Evolutionary conservation across 805 yeast species (phyloP).

Genomic region (Maudiozyma barnettii): DNA sequence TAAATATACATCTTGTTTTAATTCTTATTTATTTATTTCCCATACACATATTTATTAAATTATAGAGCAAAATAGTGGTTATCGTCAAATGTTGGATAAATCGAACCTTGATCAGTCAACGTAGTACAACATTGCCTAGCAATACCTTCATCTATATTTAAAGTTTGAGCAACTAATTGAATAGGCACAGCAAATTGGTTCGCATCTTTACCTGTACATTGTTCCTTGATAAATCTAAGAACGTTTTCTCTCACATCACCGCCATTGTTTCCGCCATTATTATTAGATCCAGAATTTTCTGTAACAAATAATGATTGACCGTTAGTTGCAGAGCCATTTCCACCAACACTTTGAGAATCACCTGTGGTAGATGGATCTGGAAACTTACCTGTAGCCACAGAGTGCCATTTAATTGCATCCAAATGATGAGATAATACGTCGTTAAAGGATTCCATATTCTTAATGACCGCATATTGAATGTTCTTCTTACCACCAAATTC

Average conservation of each 20-base stretch:
- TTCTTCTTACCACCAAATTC: slow-evolving; percentile 57
- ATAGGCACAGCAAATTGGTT: slow-evolving; percentile 61
- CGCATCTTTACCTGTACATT: slow-evolving; percentile 41
- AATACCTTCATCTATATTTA: slow-evolving; percentile 41
- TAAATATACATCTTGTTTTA: no score
- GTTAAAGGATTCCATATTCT: slow-evolving; percentile 51
- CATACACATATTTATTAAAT: neutral
- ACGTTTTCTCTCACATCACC: slow-evolving; percentile 35
- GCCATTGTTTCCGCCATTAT: slow-evolving; percentile 22
- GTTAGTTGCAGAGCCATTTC: neutral
- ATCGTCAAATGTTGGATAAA: slow-evolving; percentile 64
- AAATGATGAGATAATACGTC: slow-evolving; percentile 60
- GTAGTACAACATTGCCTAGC: slow-evolving; percentile 42
- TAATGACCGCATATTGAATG: slow-evolving; percentile 54
- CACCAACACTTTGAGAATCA: no score
- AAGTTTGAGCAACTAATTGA: slow-evolving; percentile 47
- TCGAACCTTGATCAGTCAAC: slow-evolving; percentile 57
- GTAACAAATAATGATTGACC: slow-evolving; percentile 36
- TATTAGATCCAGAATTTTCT: slow-evolving; percentile 29
- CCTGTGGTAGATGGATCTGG: slow-evolving; percentile 8
- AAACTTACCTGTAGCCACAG: slow-evolving; percentile 44
- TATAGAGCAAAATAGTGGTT: slow-evolving; percentile 44
- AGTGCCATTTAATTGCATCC: slow-evolving; percentile 49
- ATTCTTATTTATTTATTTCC: no score
- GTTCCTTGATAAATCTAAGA: slow-evolving; percentile 41